Evolutionary conservation across 2,329 filamentous ascomycete genomes (phyloP).

Genomic region (Diplodia intermedia): DNA sequence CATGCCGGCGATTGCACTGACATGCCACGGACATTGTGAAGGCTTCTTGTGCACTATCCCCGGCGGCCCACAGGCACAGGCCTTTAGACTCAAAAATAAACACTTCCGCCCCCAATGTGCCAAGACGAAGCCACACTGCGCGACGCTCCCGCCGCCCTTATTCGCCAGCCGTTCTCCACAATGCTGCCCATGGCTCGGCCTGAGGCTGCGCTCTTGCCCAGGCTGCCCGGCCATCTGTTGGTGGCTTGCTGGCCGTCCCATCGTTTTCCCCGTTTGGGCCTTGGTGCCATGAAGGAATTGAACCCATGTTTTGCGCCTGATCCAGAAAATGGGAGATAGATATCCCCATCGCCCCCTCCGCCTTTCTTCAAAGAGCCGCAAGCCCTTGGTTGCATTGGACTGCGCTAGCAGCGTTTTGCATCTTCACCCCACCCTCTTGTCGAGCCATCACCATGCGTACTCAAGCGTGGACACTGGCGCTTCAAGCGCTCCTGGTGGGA

Average conservation of each 20-base stretch:
- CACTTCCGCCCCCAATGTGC: constrained; percentile 7
- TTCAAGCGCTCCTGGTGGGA: background rate
- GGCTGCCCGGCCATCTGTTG: constrained; percentile 1
- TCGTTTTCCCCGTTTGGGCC: background rate
- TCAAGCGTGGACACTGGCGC: background rate
- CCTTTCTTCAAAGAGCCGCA: background rate
- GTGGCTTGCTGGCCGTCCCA: background rate
- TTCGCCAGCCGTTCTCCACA: background rate
- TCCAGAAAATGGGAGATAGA: background rate
- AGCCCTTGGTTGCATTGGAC: background rate
- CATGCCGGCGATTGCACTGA: background rate
- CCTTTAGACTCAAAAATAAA: constrained; percentile 2
- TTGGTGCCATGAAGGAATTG: constrained; percentile 1
- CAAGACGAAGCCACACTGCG: constrained; percentile 11
- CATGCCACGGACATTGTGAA: background rate
- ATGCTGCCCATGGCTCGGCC: background rate
- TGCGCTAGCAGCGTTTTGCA: background rate
- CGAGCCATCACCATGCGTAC: background rate
- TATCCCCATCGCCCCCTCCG: background rate
- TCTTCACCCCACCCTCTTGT: background rate
- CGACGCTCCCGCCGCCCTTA: background rate
- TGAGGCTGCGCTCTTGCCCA: background rate
- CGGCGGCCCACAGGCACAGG: background rate
- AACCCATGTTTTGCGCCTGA: background rate
- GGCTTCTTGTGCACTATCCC: background rate